A percentile compares a stretch with the other conserved stretches of the same genome.
Conservation (phyloP, 2,329 filamentous ascomycete species). For the Penicillium sp. region DNA sequence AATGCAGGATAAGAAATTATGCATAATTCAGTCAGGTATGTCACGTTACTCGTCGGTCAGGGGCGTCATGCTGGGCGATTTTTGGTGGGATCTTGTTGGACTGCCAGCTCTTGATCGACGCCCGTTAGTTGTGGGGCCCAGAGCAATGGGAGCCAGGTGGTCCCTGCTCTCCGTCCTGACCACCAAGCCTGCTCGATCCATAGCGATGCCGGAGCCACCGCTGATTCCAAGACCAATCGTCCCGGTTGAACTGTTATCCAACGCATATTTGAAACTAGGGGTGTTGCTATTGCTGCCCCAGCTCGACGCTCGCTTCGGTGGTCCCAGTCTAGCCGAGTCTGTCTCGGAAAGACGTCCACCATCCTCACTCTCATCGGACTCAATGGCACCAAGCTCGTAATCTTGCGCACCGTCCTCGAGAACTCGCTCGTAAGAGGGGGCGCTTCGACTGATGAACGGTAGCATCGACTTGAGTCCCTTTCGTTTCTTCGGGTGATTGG, state of each 20-base stretch:
- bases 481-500: constrained; percentile 33
- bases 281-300: constrained; percentile 27
- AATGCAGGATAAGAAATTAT: constrained; percentile 12
- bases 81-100: constrained; percentile 40
- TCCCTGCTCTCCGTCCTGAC: constrained; percentile 81
- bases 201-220: constrained; percentile 32
- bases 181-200: constrained; percentile 62
- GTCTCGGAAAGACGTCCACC: constrained; percentile 56
- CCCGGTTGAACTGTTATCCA: constrained; percentile 36
- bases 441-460: constrained; percentile 29
- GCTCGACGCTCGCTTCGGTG: constrained; percentile 37
- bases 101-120: constrained; percentile 39
- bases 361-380: constrained; percentile 46
- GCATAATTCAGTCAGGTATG: constrained; percentile 12
- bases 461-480: constrained; percentile 57
- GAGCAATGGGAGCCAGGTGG: constrained; percentile 52
- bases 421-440: constrained; percentile 66
- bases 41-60: constrained; percentile 28
- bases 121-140: constrained; percentile 42
- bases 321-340: constrained; percentile 48
- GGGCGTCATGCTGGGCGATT: constrained; percentile 31
- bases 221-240: constrained; percentile 33
- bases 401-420: constrained; percentile 67
- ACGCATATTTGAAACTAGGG: constrained; percentile 31
- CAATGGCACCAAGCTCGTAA: constrained; percentile 66